Base-by-base conservation (phyloP, 2,329 filamentous ascomycete species). In the Diplodia intermedia region DNA sequence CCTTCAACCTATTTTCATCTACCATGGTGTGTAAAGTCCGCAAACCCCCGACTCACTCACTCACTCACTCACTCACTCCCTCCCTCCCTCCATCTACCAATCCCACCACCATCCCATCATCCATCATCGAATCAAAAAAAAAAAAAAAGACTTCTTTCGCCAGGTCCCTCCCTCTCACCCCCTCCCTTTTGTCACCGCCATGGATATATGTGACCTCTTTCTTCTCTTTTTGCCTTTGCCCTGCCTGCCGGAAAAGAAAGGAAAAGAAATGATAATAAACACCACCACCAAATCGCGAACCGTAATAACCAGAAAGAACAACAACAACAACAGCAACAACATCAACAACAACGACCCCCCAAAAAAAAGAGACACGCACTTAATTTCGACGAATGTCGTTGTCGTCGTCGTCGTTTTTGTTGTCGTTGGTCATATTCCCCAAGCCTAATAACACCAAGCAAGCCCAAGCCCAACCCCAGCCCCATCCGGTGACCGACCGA, bases 371-470 rank as follows among this genome's bases (percentile, higher is more conserved):
- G 14, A 23, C 52, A 40, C 23, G 33, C 54, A 38, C 23, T 12
- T 38, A 40, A 56, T 38, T 56, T 56, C 18, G 54, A 23, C 33
- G 33, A 54, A 54, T 15, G 12, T 36, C 3, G 31, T 33, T 33
- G 31, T 33, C 4, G 11, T 12, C 11, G 50, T 53, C 18, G 50
- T 0, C n/a, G n/a, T n/a, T n/a, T n/a, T n/a, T 33, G 43, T 49
- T 53, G 20, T 53, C 29, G n/a, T 40, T 56, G 43, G 8, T 56
- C 23, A 8, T 33, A n/a, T 15, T 38, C 54, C 54, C 54, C 54
- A 56, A 60, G 23, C 55, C 55, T 43, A 60, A 60, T 26, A 60
- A 60, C 55, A 60, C 33, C 55, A 60, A 43, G 15, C 55, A 60
- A 43, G 15, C 18, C 26, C 53, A 55, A 55, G 4, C 11, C 23